Conservation (phyloP, 495 filamentous ascomycete species). For the Talaromyces borbonicus region DNA sequence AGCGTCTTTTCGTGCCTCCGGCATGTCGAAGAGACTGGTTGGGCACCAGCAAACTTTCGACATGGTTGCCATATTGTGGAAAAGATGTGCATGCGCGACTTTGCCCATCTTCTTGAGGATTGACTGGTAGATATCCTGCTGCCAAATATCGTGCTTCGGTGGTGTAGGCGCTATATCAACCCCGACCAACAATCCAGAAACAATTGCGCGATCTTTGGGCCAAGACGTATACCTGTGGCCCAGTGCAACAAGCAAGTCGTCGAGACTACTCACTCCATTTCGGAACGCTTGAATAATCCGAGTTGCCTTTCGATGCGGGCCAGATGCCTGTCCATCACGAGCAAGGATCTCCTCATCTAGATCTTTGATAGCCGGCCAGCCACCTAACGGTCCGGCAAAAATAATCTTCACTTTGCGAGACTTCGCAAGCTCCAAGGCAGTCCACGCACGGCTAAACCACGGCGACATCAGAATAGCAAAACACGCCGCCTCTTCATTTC, state of each 20-base stretch:
- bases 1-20: slow-evolving; percentile 2
- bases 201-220: slow-evolving; percentile 13
- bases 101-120: slow-evolving; percentile 8
- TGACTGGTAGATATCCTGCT: slow-evolving; percentile 11
- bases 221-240: slow-evolving; percentile 16
- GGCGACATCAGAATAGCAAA: slow-evolving; percentile 17
- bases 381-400: slow-evolving; percentile 14
- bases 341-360: slow-evolving; percentile 19
- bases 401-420: slow-evolving; percentile 21
- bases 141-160: not conserved
- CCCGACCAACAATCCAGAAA: slow-evolving; percentile 14
- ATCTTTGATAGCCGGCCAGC: slow-evolving; percentile 19
- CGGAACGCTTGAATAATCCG: slow-evolving; percentile 10
- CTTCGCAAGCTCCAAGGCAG: slow-evolving; percentile 19
- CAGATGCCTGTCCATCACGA: slow-evolving; percentile 3
- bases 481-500: slow-evolving; percentile 11
- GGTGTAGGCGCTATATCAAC: not conserved
- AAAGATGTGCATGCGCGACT: slow-evolving; percentile 10
- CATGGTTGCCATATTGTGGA: slow-evolving; percentile 12
- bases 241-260: slow-evolving; percentile 12
- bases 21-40: slow-evolving; percentile 10
- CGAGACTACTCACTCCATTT: slow-evolving; percentile 9
- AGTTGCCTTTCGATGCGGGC: slow-evolving; percentile 8
- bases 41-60: slow-evolving; percentile 12
- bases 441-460: slow-evolving; percentile 19